These are phyloP conservation scores for Exophiala viscosa DNA, from an alignment of 2,329 filamentous ascomycete species.

Conservation along the genomic window DNA sequence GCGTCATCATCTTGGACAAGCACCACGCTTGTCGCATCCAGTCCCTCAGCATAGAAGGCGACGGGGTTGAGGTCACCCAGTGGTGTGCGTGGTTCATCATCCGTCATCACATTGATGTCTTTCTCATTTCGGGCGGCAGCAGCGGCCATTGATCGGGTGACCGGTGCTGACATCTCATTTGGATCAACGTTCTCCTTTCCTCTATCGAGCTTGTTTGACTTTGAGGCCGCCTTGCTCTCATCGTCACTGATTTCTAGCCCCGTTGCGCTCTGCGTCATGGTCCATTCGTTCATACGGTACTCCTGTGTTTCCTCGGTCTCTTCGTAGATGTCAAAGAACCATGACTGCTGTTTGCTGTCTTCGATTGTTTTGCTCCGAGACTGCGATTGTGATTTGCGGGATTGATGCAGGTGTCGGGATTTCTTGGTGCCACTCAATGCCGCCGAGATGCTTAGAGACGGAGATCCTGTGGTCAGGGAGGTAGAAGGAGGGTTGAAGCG, in stretches of 20 bases:
- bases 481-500: conserved; percentile 70
- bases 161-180: conserved; percentile 50
- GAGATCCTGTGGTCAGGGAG: conserved; percentile 42
- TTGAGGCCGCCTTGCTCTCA: conserved; percentile 52
- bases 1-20: conserved; percentile 60
- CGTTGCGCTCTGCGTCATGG: conserved; percentile 81
- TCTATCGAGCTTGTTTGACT: conserved; percentile 49
- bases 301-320: conserved; percentile 87
- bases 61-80: conserved; percentile 64
- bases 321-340: conserved; percentile 94
- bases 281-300: conserved; percentile 61
- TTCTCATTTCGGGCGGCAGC: conserved; percentile 20
- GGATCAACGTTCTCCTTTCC: conserved; percentile 96
- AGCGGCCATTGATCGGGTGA: conserved; percentile 52
- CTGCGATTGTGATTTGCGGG: conserved; percentile 29
- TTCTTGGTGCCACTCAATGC: conserved; percentile 64
- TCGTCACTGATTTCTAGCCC: conserved; percentile 81
- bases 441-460: conserved; percentile 80
- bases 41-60: conserved; percentile 66
- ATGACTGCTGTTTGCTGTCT: conserved; percentile 57
- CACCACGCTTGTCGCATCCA: conserved; percentile 59
- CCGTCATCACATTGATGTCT: conserved; percentile 50
- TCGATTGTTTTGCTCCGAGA: conserved; percentile 45
- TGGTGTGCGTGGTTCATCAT: conserved; percentile 62
- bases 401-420: conserved; percentile 33